phyloP scores from a whole-genome alignment of 2,329 filamentous ascomycete species.

The Cladosporium sp. region DNA sequence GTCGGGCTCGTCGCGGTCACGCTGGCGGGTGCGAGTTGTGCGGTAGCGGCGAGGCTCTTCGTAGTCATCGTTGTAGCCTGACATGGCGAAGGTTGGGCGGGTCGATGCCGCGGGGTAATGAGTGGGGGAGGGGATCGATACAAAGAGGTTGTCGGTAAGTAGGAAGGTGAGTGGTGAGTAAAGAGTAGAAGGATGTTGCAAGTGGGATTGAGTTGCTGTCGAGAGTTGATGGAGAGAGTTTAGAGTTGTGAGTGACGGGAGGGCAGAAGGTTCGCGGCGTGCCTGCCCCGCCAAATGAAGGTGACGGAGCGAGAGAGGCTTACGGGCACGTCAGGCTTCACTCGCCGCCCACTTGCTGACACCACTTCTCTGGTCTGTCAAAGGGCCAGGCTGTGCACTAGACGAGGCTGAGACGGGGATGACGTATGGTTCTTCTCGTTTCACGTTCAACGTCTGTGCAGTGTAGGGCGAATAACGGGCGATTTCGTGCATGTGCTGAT shows the following conservation, averaged over 20 bases:
- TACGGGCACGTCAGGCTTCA: no score
- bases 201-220: neutral
- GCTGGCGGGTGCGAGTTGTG: constrained; percentile 36
- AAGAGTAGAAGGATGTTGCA: neutral
- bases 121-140: constrained; percentile 5
- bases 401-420: no score
- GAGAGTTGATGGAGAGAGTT: neutral
- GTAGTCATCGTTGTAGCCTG: constrained; percentile 46
- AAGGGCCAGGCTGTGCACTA: no score
- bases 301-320: no score
- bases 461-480: no score
- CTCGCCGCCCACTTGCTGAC: no score
- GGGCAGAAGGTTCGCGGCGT: neutral
- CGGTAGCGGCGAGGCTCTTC: constrained; percentile 44
- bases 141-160: neutral
- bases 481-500: no score
- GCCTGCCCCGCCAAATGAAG: no score
- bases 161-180: neutral
- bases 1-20: constrained; percentile 48
- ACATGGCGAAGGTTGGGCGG: constrained; percentile 35
- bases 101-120: constrained; percentile 5
- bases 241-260: neutral
- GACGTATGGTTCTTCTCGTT: no score
- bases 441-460: no score
- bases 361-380: no score